phyloP scores from a whole-genome alignment of 441 rosid genomes.

The Pelargonium citronellum region DNA sequence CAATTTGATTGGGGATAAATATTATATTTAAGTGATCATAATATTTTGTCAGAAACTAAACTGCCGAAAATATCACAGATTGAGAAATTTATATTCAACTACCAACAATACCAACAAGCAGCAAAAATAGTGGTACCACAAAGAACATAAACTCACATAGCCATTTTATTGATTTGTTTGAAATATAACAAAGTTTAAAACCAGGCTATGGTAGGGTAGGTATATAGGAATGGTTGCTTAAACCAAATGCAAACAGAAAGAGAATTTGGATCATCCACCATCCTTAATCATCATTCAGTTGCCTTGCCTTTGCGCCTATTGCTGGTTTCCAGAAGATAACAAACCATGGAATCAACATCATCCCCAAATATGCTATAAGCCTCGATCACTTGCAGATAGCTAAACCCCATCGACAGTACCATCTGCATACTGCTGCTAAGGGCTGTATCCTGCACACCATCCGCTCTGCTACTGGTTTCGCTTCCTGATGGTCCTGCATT shows the following conservation, averaged over 20 bases:
- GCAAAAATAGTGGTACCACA: too few species aligned
- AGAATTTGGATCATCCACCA: too few species aligned
- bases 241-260: too few species aligned
- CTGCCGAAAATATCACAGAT: too few species aligned
- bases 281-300: slow-evolving; percentile 39
- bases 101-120: too few species aligned
- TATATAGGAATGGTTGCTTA: too few species aligned
- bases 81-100: too few species aligned
- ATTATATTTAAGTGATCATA: too few species aligned
- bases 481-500: slow-evolving; percentile 60
- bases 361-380: slow-evolving; percentile 95
- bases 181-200: not conserved
- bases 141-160: not conserved
- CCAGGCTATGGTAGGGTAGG: too few species aligned
- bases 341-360: slow-evolving; percentile 91
- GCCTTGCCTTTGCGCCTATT: slow-evolving; percentile 94
- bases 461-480: slow-evolving; percentile 36
- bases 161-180: not conserved
- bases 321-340: slow-evolving; percentile 74
- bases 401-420: slow-evolving; percentile 90
- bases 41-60: too few species aligned
- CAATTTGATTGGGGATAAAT: too few species aligned
- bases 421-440: slow-evolving; percentile 69
- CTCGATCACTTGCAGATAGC: slow-evolving; percentile 71
- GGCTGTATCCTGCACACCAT: slow-evolving; percentile 24